phyloP scores from a whole-genome alignment of 1,139 yeast genomes.

The Candida sp. region DNA sequence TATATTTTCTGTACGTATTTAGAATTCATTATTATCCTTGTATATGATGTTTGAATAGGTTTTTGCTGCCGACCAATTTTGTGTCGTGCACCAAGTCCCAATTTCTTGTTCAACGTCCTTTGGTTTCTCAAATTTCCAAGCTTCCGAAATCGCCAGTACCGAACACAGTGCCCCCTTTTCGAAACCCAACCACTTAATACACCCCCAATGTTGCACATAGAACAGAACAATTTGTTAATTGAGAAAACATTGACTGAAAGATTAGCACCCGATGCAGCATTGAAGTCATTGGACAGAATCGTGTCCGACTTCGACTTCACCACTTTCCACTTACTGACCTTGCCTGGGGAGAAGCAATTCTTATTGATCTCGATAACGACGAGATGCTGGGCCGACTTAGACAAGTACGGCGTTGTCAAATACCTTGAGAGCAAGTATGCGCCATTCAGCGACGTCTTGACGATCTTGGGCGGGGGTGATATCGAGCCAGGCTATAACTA shows the following conservation, averaged over 20 bases:
- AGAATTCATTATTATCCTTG: not conserved
- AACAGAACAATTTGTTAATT: constrained; percentile 46
- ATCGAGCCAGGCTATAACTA: constrained; percentile 85
- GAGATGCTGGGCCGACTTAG: constrained; percentile 78
- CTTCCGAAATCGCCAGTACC: not conserved
- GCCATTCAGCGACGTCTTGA: constrained; percentile 30
- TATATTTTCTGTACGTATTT: not conserved
- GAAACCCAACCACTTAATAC: not conserved
- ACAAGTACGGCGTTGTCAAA: constrained; percentile 63
- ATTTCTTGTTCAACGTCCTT: constrained; percentile 1
- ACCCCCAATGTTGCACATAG: constrained; percentile 45
- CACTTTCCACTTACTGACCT: constrained; percentile 88
- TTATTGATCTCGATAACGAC: constrained; percentile 72
- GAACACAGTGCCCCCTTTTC: not conserved
- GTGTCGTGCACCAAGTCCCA: constrained; percentile 1
- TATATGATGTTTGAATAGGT: not conserved
- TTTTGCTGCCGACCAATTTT: not conserved
- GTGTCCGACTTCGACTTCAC: constrained; percentile 97
- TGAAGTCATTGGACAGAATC: constrained; percentile 79
- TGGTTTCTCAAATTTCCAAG: not conserved
- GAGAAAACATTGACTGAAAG: constrained; percentile 46
- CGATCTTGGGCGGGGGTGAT: constrained; percentile 26
- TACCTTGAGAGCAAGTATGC: constrained; percentile 46
- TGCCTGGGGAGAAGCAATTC: constrained; percentile 63
- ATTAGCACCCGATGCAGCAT: constrained; percentile 34